A percentile compares a stretch with the other conserved stretches of the same genome.
These are phyloP conservation scores for Chlamydomonas asymmetrica DNA, from an alignment of 139 green algal genomes.

Conservation along the genomic window DNA sequence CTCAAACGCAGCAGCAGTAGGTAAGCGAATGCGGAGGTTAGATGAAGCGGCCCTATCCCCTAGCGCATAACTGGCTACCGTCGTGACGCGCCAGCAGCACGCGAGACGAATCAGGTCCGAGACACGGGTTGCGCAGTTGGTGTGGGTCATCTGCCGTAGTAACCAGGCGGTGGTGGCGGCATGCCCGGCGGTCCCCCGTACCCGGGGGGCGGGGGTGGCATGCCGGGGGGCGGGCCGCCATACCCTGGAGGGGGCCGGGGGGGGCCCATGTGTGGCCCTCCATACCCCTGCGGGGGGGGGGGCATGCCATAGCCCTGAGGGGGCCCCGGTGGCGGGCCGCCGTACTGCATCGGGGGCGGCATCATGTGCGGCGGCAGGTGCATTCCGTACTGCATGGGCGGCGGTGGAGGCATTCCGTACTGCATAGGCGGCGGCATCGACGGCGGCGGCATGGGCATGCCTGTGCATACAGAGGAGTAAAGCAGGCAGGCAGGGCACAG, in stretches of 20 bases:
- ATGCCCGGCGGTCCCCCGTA: conserved; percentile 31
- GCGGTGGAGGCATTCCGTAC: conserved; percentile 30
- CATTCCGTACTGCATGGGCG: conserved; percentile 18
- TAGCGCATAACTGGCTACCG: no score
- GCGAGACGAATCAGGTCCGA: no score
- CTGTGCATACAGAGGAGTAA: neutral
- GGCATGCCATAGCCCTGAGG: conserved; percentile 14
- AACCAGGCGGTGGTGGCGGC: conserved; percentile 24
- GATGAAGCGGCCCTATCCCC: no score
- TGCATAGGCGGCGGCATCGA: neutral
- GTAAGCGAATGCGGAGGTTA: no score
- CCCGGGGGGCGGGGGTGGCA: conserved; percentile 18
- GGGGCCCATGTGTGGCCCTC: conserved; percentile 8
- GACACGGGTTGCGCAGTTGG: no score
- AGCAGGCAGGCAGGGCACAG: conserved; percentile 7
- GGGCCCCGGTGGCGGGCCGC: neutral
- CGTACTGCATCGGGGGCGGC: conserved; percentile 14
- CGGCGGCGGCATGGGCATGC: neutral
- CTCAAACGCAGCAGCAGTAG: no score
- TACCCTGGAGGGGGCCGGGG: conserved; percentile 19
- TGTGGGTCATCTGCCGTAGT: no score
- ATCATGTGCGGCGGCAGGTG: conserved; percentile 1
- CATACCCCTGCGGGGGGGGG: conserved; percentile 20
- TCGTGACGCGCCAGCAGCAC: no score
- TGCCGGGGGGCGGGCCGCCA: conserved; percentile 31